Base-by-base conservation (phyloP, 768 basidiomycete species). In the Fomitopsis serialis region DNA sequence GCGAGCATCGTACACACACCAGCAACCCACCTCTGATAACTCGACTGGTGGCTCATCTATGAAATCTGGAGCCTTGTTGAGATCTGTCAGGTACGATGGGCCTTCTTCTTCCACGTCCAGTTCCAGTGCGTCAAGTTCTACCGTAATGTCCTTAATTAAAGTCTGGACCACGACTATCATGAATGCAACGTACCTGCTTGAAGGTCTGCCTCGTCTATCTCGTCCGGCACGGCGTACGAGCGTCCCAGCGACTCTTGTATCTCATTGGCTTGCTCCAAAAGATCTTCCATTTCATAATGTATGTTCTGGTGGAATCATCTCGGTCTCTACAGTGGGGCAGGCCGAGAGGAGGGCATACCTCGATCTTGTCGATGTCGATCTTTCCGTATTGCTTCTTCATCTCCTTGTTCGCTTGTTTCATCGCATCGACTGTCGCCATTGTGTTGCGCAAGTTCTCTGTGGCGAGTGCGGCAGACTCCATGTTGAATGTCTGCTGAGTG, bases 371-470 rank as follows among this genome's bases (percentile, higher is more conserved):
- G 60, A 99, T 84, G 65, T 99, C 86, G 58, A 98, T 85, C 75
- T 94, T 97, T 22, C 95, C 95, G 66, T 98, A 99, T 72, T 98
- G 95, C 68, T 89, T 93, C 74, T 83, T 83, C 72, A 99, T 80
- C 69, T 98, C 95, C 74, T 95, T 98, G 73, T 98, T 98, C 17
- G 97, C 95, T 17, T 78, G 65, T 66, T 92, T 83, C 94, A 99
- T 98, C 5, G 94, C 97, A 59, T 97, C 92, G 25, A 98, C 83
- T 0, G 97, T 98, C 12, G 92, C 96, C 96, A 99, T 98, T 63
- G 97, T 98, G 68, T 98, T 98, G 58, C 92, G 84, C 63, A 98
- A 70, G 70, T 98, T 98, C 73, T 98, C 97, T n/a, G 96, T 98
- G 9, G 92, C 86, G 63, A 98, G 83, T 13, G 89, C 82, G 12